Conservation (phyloP, 495 filamentous ascomycete species). For the Aspergillus indologenus region DNA sequence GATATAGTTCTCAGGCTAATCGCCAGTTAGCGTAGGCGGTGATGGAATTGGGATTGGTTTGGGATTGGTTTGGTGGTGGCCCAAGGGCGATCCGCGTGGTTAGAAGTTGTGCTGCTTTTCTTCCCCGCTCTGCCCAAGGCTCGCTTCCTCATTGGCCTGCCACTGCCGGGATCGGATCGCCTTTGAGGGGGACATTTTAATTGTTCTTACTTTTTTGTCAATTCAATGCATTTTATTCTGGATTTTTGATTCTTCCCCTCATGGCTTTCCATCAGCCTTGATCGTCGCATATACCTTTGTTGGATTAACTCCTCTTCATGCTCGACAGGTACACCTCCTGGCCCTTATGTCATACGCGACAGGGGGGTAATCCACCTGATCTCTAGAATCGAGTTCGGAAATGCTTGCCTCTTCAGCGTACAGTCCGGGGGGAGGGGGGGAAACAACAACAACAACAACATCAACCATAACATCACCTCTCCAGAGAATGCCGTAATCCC, state of each 20-base stretch:
- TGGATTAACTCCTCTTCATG: neutral
- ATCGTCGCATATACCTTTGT: neutral
- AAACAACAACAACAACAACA: neutral
- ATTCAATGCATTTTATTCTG: neutral
- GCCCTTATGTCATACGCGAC: neutral
- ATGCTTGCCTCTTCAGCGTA: neutral
- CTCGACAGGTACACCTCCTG: neutral
- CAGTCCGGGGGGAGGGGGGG: neutral
- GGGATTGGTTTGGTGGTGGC: neutral
- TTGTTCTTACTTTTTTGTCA: neutral
- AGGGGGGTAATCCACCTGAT: neutral
- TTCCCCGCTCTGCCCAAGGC: neutral
- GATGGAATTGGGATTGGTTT: neutral
- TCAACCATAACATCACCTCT: neutral
- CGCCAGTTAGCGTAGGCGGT: neutral
- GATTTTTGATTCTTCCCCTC: neutral
- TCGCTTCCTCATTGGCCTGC: slow-evolving; percentile 1
- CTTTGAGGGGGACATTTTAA: neutral
- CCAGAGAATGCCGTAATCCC: neutral
- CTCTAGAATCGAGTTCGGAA: neutral
- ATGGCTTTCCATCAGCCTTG: neutral
- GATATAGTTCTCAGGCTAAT: neutral
- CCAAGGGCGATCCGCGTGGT: neutral
- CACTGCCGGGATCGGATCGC: slow-evolving; percentile 5
- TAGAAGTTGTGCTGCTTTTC: neutral